phyloP scores from a whole-genome alignment of 169 alveolate genomes.

The Cryptosporidium parvum region DNA sequence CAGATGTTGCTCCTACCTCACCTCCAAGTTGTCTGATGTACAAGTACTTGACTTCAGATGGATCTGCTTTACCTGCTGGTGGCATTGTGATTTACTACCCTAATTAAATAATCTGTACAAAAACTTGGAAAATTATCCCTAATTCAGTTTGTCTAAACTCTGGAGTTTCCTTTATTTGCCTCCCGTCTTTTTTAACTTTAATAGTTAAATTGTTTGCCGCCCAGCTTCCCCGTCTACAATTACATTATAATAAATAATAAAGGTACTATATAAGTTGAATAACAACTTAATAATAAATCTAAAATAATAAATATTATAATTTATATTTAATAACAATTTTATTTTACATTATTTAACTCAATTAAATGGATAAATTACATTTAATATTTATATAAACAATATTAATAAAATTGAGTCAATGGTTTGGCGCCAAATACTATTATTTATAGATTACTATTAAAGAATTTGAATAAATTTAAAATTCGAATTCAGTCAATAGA shows the following conservation, averaged over 20 bases:
- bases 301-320: no score
- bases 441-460: background rate
- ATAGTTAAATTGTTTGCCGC: constrained; percentile 15
- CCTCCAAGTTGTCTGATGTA: constrained; percentile 97
- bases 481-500: no score
- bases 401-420: background rate
- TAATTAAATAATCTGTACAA: constrained; percentile 1
- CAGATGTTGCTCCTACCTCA: constrained; percentile 97
- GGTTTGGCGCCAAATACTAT: background rate
- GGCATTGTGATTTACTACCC: constrained; percentile 56
- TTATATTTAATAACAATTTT: no score
- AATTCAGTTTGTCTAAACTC: constrained; percentile 1
- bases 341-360: no score
- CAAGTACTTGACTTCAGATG: constrained; percentile 81
- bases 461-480: no score
- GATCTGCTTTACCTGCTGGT: constrained; percentile 78
- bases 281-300: no score
- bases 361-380: no score
- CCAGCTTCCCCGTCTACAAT: constrained; percentile 60
- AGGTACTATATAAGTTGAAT: background rate
- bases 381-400: no score
- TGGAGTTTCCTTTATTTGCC: constrained; percentile 9
- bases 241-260: background rate
- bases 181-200: constrained; percentile 63
- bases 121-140: constrained; percentile 17